A percentile compares a stretch with the other conserved stretches of the same genome.
phyloP scores from a whole-genome alignment of 257 asterid genomes.

The Knoxia roxburghii region DNA sequence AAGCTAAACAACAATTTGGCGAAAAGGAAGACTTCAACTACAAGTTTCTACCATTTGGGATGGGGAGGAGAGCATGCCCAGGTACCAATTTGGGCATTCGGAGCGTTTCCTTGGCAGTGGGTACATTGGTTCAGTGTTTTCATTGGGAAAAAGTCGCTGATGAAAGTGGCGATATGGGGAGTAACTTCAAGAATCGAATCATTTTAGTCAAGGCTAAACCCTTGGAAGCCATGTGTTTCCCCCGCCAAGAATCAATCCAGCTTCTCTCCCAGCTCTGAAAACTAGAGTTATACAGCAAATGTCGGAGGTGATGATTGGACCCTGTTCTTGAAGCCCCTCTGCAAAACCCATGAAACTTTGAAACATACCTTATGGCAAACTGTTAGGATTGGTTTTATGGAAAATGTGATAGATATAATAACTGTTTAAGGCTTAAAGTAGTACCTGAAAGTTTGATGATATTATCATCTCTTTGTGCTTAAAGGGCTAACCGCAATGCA shows the following conservation, averaged over 20 bases:
- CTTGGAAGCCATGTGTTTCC: slow-evolving; percentile 36
- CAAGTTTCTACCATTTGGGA: slow-evolving; percentile 47
- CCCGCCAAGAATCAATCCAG: slow-evolving; percentile 17
- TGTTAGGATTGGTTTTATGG: too few relatives aligned
- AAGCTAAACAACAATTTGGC: not conserved
- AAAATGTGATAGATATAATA: too few relatives aligned
- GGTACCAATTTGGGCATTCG: slow-evolving; percentile 41
- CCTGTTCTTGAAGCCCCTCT: too few relatives aligned
- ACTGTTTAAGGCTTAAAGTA: too few relatives aligned
- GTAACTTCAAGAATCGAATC: not conserved
- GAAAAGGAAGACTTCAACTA: slow-evolving; percentile 22
- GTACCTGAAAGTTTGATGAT: too few relatives aligned
- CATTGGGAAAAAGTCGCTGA: slow-evolving; percentile 33
- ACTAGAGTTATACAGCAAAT: not conserved
- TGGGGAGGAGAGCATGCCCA: slow-evolving; percentile 59
- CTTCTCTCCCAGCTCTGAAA: slow-evolving; percentile 23
- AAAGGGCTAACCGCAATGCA: too few relatives aligned
- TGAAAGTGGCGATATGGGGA: slow-evolving; percentile 18
- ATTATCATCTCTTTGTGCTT: too few relatives aligned
- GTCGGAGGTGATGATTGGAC: not conserved
- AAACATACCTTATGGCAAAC: too few relatives aligned
- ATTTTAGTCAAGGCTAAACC: slow-evolving; percentile 30
- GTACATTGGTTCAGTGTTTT: slow-evolving; percentile 49
- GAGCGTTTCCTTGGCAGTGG: slow-evolving; percentile 38
- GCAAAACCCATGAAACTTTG: too few relatives aligned